Evolutionary conservation across 164 flowering plant species (phyloP), one percentile per base, ranked within the genome.

Genomic region (Taxillus chinensis): DNA sequence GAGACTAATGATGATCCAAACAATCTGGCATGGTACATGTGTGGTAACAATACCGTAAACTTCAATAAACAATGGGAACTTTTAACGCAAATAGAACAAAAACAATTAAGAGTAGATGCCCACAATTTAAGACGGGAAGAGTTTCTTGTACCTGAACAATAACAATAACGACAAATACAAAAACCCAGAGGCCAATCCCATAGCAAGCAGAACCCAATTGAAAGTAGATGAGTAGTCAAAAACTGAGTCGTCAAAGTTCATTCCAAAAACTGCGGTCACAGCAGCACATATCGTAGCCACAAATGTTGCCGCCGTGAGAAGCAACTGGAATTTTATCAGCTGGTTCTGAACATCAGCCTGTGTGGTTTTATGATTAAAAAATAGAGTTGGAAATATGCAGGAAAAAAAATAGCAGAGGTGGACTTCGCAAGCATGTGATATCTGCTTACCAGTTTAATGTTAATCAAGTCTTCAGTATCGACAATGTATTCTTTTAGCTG

Each of bases 301-400:
- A 39, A 90, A 95, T 10, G 96, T 87, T 12, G 99, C 96, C 0
- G 96, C 89, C 6, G 97, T 85, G 17, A 95, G 86, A 63, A 95
- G 87, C 79, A 91, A 67, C 82, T 95, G 89, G 41, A 83, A 90
- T 60, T 89, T 86, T 68, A 95, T 90, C 60, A 95, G 79, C 71
- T 85, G 95, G 71, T 95, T 95, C 79, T 88, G 99, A 63, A 90
- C 84, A 77, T 95, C 89, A 13, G 86, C 96, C 99, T 95, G 86
- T 70, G 59, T 16, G 54, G 48, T 57, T 57, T 13, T 58, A 6
- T 8, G 61, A 58, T 13, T 13, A 45, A 5, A 41, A 49, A 10
- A 46, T 39, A 7, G 15, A 48, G 9, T 5, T n/a, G 13, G 3
- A 16, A 54, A 17, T n/a, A 41, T 45, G 10, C 39, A 56, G 60